Evolutionary conservation across 2,329 filamentous ascomycete species (phyloP), one percentile per base, ranked within the genome.

Genomic region (Shiraia sp.): DNA sequence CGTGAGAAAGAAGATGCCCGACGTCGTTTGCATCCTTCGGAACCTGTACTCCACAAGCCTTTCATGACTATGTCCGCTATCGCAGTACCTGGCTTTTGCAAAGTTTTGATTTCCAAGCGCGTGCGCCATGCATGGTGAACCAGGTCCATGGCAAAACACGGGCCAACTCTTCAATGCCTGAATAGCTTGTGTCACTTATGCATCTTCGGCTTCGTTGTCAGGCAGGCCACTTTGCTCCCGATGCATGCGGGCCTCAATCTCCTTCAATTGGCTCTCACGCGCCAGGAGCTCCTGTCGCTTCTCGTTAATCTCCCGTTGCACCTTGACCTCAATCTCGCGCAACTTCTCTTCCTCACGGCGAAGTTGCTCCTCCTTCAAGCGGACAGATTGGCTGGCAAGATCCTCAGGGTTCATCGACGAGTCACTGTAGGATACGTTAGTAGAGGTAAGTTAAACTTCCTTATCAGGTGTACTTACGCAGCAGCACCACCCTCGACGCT

Each of bases 261-360:
- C 93, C 75, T 93, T 92, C 63, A 99, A 84, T 78, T 99, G 93
- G 66, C 90, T 96, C 79, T 99, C 93, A 73, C 93, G 90, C 55
- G 93, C 93, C 74, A 99, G 72, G 50, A 99, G 82, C 76, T 99
- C 93, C 78, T 99, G 93, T 77, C 93, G 86, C 84, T 99, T 99
- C 83, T 97, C 93, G 77, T 96, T 96, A 79, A 99, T 99, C 76
- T 99, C 93, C 70, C 93, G 89, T 79, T 99, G 93, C 52, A 99
- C 93, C 86, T 99, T 99, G 79, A 96, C 80, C 72, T 99, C 93
- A 71, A 99, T 97, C 79, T 99, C 93, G 73, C 93, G 89, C 53
- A 99, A 86, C 81, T 99, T 99, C 87, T 99, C 93, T 79, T 99
- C 93, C 75, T 99, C 93, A 66, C 93, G 90, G 69, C 93, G 90